phyloP scores from a whole-genome alignment of 495 filamentous ascomycete genomes.

The Penicillium riverlandense region DNA sequence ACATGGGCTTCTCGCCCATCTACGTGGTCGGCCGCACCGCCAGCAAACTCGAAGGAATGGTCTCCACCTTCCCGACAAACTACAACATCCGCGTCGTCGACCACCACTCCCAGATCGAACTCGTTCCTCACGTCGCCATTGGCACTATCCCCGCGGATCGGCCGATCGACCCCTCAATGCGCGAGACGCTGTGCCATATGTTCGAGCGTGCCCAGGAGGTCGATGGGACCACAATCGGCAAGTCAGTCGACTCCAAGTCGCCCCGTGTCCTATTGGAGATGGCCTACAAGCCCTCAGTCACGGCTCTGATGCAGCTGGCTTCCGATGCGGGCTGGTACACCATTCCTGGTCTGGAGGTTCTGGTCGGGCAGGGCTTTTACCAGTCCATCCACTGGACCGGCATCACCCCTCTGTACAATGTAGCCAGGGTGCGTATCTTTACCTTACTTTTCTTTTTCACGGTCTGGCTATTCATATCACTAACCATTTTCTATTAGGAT shows the following conservation, averaged over 20 bases:
- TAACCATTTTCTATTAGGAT: slow-evolving; percentile 10
- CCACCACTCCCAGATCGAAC: slow-evolving; percentile 39
- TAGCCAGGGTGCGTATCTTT: slow-evolving; percentile 43
- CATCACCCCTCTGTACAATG: slow-evolving; percentile 60
- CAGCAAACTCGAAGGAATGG: slow-evolving; percentile 57
- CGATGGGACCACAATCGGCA: slow-evolving; percentile 23
- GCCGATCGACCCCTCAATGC: slow-evolving; percentile 68
- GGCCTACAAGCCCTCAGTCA: slow-evolving; percentile 87
- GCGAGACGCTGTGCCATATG: slow-evolving; percentile 62
- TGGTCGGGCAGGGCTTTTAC: slow-evolving; percentile 83
- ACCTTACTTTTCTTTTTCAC: background rate
- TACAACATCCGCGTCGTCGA: slow-evolving; percentile 67
- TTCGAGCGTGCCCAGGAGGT: slow-evolving; percentile 38
- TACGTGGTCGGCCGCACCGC: slow-evolving; percentile 78
- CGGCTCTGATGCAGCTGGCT: slow-evolving; percentile 80
- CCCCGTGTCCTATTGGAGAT: slow-evolving; percentile 76
- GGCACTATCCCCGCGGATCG: slow-evolving; percentile 87
- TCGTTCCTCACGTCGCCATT: slow-evolving; percentile 64
- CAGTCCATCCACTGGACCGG: slow-evolving; percentile 78
- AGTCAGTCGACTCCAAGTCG: slow-evolving; percentile 18
- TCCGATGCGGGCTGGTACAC: slow-evolving; percentile 75
- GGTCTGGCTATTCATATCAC: background rate
- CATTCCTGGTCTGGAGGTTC: slow-evolving; percentile 80
- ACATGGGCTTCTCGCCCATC: slow-evolving; percentile 76
- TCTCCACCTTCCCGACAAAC: slow-evolving; percentile 62